Evolutionary conservation across 495 filamentous ascomycete genomes (phyloP), one percentile per base, ranked within the genome.

Genomic region (Lophiotrema nucula): DNA sequence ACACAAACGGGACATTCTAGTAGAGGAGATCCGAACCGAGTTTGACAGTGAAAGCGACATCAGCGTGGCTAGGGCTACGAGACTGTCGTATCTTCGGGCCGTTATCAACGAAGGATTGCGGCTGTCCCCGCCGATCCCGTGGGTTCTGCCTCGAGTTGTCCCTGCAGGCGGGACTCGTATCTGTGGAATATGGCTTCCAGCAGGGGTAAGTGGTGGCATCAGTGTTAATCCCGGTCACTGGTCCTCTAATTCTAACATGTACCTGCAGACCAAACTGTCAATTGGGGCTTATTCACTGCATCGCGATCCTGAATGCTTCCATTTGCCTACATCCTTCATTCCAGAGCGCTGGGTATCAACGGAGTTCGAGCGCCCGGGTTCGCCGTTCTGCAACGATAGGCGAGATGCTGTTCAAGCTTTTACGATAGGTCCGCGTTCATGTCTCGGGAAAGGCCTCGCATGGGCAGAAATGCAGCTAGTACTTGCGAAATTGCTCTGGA

Each of bases 51-150:
- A 45, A 15, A 33, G 41, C 0, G 50, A 56, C 18, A 65, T 65
- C 1, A 56, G 23, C 3, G 13, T 56, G 4, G 27, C 13, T 3
- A 46, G 42, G 3, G 18, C 61, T 3, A 13, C 22, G 15, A 31
- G 56, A 15, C 25, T 65, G 26, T 46, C 52, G 2, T 66, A 66
- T 50, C 53, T 66, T 2, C 27, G 47, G 13, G 59, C 58, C 1
- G 46, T 49, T 2, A 38, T 66, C 2, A 16, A 66, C 5, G 62
- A 66, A 25, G 25, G 16, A 1, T 26, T 66, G 10, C 22, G 62
- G 2, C 33, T 66, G 13, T 63, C 19, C 37, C 57, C 61, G 12
- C 39, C 61, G 5, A 26, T 53, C 2, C 55, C 60, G 10, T 13
- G n/a, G 13, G 33, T 23, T 4, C 13, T 51, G 16, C 25, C 41